Evolutionary conservation across 2,329 filamentous ascomycete genomes (phyloP), one percentile per base, ranked within the genome.

Genomic region (Monilinia aucupariae): DNA sequence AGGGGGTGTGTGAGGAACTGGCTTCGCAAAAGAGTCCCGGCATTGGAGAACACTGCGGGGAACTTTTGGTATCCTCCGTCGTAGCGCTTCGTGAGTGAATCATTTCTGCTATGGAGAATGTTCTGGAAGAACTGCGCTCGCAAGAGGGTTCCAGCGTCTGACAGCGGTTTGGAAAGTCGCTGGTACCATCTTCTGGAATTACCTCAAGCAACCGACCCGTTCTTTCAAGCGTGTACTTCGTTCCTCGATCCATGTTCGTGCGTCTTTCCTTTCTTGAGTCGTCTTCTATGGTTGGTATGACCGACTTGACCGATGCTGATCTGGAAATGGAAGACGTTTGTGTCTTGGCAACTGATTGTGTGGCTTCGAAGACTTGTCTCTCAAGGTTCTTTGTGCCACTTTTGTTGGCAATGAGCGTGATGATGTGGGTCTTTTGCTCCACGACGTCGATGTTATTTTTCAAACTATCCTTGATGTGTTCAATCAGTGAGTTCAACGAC

Each of bases 151-250:
- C 17, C 3, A 17, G 20, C 20, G 1, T 4, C 13, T 1, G 27
- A 51, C 4, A 1, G n/a, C 17, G 3, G 3, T 0, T 17, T 6
- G 17, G 20, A n/a, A 17, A 4, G 27, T 20, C 25, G 30, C 20
- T 27, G 1, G 25, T 15, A 7, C 7, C 6, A 13, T 30, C 47
- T 20, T 49, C 34, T 30, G 15, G 15, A 20, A 13, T 3, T 1
- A 8, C 3, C 5, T 2, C 8, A 20, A 25, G 12, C 0, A 10
- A 51, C 5, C 25, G 2, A 1, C 1, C 3, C 30, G 17, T 32
- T n/a, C 4, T 1, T 13, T 43, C 22, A n/a, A 15, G 5, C 17
- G 3, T 10, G n/a, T 30, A 4, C 7, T 6, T 37, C 6, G 6
- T 43, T n/a, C 30, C 17, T 13, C 2, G 34, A 22, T 8, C 34